phyloP scores from a whole-genome alignment of 2,329 filamentous ascomycete genomes.

The Scleromitrula shiraiana region DNA sequence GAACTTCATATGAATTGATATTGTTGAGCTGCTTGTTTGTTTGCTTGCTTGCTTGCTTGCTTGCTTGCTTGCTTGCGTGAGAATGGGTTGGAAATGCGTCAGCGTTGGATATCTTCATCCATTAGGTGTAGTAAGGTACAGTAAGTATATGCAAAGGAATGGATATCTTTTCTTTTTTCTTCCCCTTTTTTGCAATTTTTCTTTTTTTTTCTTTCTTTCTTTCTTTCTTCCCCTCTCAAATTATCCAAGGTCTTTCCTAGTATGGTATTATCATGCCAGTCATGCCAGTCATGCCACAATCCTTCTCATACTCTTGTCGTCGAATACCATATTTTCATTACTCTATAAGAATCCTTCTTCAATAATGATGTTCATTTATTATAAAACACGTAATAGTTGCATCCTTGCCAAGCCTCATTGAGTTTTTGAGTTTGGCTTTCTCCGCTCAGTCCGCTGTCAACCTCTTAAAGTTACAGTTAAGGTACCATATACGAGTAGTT shows the following conservation, averaged over 20 bases:
- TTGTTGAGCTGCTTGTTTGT: too few species aligned
- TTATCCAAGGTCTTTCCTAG: not conserved
- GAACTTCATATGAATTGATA: too few species aligned
- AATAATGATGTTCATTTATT: not conserved
- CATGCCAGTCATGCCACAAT: not conserved
- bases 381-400: constrained; percentile 8
- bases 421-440: not conserved
- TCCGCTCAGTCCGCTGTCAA: constrained; percentile 7
- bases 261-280: not conserved
- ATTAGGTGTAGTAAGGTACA: not conserved
- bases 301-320: not conserved
- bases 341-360: not conserved
- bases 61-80: not conserved
- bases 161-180: not conserved
- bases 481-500: too few species aligned
- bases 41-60: not conserved
- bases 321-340: constrained; percentile 7
- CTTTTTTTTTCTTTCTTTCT: not conserved
- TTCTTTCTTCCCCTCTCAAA: too few species aligned
- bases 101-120: not conserved
- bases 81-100: not conserved
- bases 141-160: not conserved
- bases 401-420: constrained; percentile 4
- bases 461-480: too few species aligned
- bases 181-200: not conserved